These are phyloP conservation scores for Colletotrichum sp. DNA, from an alignment of 2,329 filamentous ascomycete species.

Conservation along the genomic window DNA sequence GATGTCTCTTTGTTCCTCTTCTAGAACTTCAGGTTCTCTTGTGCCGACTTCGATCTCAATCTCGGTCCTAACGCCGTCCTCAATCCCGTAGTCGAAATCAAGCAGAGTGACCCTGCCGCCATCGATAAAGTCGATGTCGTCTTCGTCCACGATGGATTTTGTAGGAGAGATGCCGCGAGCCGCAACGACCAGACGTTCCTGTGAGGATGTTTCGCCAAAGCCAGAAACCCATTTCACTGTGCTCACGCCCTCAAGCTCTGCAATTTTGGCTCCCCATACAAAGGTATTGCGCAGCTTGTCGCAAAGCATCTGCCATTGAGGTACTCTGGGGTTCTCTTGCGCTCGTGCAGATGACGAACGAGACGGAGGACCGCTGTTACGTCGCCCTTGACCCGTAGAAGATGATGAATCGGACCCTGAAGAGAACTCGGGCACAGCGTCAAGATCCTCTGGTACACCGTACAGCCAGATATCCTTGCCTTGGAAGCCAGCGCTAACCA, in stretches of 20 bases:
- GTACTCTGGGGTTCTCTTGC: slow-evolving; percentile 48
- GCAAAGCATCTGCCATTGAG: slow-evolving; percentile 72
- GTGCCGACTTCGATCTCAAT: slow-evolving; percentile 78
- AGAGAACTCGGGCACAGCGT: slow-evolving; percentile 57
- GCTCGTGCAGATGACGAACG: slow-evolving; percentile 40
- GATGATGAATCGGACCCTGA: slow-evolving; percentile 31
- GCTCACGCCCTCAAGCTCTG: slow-evolving; percentile 69
- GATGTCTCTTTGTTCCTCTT: slow-evolving; percentile 76
- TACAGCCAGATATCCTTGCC: slow-evolving; percentile 80
- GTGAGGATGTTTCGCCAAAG: slow-evolving; percentile 49
- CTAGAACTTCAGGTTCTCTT: slow-evolving; percentile 69
- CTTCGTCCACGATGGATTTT: slow-evolving; percentile 67
- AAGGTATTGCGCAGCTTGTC: slow-evolving; percentile 75
- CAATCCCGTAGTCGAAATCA: slow-evolving; percentile 72
- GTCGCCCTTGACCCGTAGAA: slow-evolving; percentile 32
- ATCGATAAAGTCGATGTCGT: slow-evolving; percentile 77
- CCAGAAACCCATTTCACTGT: slow-evolving; percentile 75
- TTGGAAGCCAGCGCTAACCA: slow-evolving; percentile 77
- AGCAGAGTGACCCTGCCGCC: slow-evolving; percentile 75
- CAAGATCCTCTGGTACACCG: slow-evolving; percentile 75
- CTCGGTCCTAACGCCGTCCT: slow-evolving; percentile 60
- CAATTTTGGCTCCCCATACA: slow-evolving; percentile 69
- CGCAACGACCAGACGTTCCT: slow-evolving; percentile 70
- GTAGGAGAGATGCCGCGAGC: slow-evolving; percentile 71
- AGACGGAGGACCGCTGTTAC: slow-evolving; percentile 46